Conservation (phyloP, 495 filamentous ascomycete genomes). For the Penicillium turbatum region DNA sequence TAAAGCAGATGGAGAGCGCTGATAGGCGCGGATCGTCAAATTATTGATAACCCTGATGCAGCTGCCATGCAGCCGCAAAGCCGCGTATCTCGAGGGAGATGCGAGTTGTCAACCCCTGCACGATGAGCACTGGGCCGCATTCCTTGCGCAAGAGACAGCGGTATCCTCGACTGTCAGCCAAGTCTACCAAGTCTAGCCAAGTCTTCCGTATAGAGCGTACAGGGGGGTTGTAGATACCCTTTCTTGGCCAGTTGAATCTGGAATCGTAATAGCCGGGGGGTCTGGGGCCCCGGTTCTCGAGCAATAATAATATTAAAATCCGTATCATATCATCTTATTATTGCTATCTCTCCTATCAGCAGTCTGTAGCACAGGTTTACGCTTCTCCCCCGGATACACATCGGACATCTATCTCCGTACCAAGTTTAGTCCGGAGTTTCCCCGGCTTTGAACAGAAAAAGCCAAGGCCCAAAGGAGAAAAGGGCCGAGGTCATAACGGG, state of each 20-base stretch:
- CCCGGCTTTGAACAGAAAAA: not conserved
- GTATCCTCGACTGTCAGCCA: not conserved
- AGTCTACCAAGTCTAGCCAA: not conserved
- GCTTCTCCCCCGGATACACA: constrained; percentile 2
- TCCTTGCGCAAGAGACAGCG: constrained; percentile 2
- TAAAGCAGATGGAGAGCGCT: constrained; percentile 5
- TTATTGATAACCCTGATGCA: constrained; percentile 17
- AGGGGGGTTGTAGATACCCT: not conserved
- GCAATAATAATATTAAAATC: not conserved
- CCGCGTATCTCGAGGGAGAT: constrained; percentile 14
- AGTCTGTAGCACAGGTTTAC: constrained; percentile 14
- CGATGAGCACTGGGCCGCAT: not conserved
- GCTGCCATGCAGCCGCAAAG: constrained; percentile 22
- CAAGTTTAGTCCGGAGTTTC: constrained; percentile 1
- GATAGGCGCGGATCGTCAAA: constrained; percentile 27
- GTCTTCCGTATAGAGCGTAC: not conserved
- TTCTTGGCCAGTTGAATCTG: not conserved
- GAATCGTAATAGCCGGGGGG: not conserved
- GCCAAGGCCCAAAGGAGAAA: not conserved
- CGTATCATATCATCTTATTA: not conserved
- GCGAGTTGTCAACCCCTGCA: constrained; percentile 8
- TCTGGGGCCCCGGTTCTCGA: not conserved
- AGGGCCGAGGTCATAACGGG: not conserved
- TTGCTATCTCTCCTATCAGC: too few species aligned
- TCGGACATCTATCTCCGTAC: not conserved